Base-by-base conservation (phyloP, 345 rosid species). In the Carallia brachiata region DNA sequence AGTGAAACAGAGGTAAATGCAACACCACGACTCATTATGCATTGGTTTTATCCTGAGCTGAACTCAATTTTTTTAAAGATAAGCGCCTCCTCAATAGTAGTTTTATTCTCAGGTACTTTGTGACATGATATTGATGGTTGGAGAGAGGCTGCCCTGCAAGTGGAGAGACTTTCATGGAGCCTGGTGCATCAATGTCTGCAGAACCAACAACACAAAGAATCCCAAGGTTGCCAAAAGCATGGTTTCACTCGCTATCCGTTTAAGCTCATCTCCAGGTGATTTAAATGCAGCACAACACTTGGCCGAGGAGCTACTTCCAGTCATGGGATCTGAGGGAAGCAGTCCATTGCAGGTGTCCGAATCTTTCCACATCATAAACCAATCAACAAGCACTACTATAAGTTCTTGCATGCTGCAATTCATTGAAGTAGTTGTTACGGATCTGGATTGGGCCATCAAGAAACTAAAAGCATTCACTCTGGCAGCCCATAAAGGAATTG, bases 371-470 rank as follows among this genome's bases (percentile, higher is more conserved):
- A 54, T 85, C 52, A 70, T 91, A 74, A 88, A 84, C 82, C 77
- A 67, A 67, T 82, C 84, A 61, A 89, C 96, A 27, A 65, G 76
- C 57, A 66, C 72, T 30, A 63, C 84, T 63, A 60, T 89, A 74
- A 81, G 73, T 40, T 77, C 87, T 62, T 85, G 84, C 78, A 67
- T 88, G 64, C 80, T 89, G 79, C 89, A 88, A 66, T 69, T 68
- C 34, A 59, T 81, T 66, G 97, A 85, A 54, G 68, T 82, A 17
- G 85, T 82, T 53, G 75, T 89, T 62, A 61, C 53, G 36, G 88
- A 85, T 70, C 77, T 89, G 85, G 93, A 89, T 32, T 86, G 96
- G 96, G 82, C 85, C 40, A 74, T 83, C 32, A 89, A 80, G 73
- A 88, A 86, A 69, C 78, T 85, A 48, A 92, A 82, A 79, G 72